Percentiles rank a stretch among this genome's conserved stretches.
Evolutionary conservation across 352 stramenopile species (phyloP).

Genomic region (Globisporangium alternatum): DNA sequence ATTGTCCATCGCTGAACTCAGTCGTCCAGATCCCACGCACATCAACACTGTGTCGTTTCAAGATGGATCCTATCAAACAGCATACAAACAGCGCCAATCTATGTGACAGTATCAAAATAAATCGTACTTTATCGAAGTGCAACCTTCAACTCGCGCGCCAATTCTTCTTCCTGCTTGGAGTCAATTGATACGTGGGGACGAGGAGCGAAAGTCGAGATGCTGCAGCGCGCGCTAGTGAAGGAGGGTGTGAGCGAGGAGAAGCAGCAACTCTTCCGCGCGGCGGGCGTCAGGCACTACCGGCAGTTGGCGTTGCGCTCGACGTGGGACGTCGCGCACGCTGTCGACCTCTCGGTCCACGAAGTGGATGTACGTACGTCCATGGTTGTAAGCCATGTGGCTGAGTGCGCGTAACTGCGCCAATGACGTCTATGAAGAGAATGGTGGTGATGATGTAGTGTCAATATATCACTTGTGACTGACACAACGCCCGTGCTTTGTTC

Average conservation of each 20-base stretch:
- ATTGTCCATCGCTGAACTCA: background rate
- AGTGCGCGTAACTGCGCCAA: too few species aligned
- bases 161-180: background rate
- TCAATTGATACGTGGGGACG: background rate
- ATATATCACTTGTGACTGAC: too few species aligned
- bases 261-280: constrained; percentile 39
- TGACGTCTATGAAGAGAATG: too few species aligned
- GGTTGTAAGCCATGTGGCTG: background rate
- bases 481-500: background rate
- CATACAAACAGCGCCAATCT: background rate
- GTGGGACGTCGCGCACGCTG: constrained; percentile 61
- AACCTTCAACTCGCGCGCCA: background rate
- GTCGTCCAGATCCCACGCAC: background rate
- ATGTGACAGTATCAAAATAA: background rate
- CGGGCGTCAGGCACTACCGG: constrained; percentile 49
- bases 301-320: constrained; percentile 50
- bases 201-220: constrained; percentile 28
- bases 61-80: background rate
- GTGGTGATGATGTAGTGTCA: constrained; percentile 1
- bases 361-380: constrained; percentile 43
- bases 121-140: background rate
- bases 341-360: constrained; percentile 62
- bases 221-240: constrained; percentile 49
- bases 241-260: constrained; percentile 52
- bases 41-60: background rate